A percentile compares a stretch with the other conserved stretches of the same genome.
Conservation (phyloP, 2,329 filamentous ascomycete genomes). For the Nemania sp. region DNA sequence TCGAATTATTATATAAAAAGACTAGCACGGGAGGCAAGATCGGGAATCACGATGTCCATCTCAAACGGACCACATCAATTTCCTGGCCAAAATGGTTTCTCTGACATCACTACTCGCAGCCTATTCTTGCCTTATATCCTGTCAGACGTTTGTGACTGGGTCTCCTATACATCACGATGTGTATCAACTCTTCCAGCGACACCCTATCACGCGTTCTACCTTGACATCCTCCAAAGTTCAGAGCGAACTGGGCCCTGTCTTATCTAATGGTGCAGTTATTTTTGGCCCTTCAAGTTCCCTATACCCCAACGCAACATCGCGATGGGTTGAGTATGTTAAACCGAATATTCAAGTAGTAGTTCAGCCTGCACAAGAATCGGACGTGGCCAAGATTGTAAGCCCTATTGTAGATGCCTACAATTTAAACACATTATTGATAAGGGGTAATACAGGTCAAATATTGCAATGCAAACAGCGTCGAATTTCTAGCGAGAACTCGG, state of each 20-base stretch:
- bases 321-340: constrained; percentile 22
- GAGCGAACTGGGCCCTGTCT: neutral
- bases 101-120: too few relatives aligned
- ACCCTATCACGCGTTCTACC: too few relatives aligned
- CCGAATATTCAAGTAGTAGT: constrained; percentile 33
- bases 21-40: too few relatives aligned
- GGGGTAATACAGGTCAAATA: neutral
- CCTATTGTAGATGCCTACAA: neutral
- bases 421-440: neutral
- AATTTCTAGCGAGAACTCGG: neutral
- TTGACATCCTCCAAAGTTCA: too few relatives aligned
- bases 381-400: constrained; percentile 33
- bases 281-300: neutral
- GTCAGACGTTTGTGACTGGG: too few relatives aligned
- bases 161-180: too few relatives aligned
- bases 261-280: constrained; percentile 11
- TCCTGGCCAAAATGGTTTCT: too few relatives aligned
- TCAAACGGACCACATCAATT: too few relatives aligned
- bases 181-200: too few relatives aligned
- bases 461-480: neutral
- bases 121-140: too few relatives aligned
- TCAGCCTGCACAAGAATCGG: constrained; percentile 24
- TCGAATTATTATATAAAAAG: too few relatives aligned
- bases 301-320: constrained; percentile 14
- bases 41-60: too few relatives aligned